Evolutionary conservation across 306 rosid species (phyloP), one percentile per base, ranked within the genome.

Genomic region (Trichosanthes cucumerina): DNA sequence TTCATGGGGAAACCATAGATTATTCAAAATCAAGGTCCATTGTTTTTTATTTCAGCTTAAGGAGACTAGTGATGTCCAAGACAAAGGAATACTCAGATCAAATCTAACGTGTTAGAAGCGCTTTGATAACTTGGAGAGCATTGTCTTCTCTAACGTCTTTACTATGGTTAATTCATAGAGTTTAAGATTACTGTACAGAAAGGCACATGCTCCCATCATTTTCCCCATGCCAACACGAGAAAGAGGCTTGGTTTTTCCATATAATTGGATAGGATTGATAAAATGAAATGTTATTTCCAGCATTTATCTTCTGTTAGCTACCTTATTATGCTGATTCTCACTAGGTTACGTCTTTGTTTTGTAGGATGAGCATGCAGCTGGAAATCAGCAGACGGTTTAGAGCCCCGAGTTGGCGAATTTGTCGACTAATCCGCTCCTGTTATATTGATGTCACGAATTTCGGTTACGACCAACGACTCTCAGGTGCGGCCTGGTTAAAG

Each of bases 331-430:
- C 21, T 68, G 50, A 18, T 41, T 11, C 76, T 72, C 16, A 71
- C 57, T 26, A 26, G 39, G 39, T 46, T 44, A 46, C 46, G 58
- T 71, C 11, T 71, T 7, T 46, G 77, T 13, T 71, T 7, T 46
- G 77, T 13, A 71, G 77, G 77, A 46, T 71, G 77, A 71, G 77
- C 33, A 71, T 44, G 58, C 57, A 46, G 77, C n/a, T 71, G 77
- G 39, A 23, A 7, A 24, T 71, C 77, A 71, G 36, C 77, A 46
- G 58, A 47, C 41, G 59, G 59, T 47, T 72, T 72, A 47, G 58
- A 46, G 77, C 34, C 7, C 11, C 3, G 77, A 72, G 58, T 72
- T n/a, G 54, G 54, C 15, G 76, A 71, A 44, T 71, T 46, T 47
- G 76, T 71, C 44, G 76, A 70, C 38, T 41, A 23, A 23, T 70